These are phyloP conservation scores for Cyclotella atomus DNA, from an alignment of 108 stramenopile genomes.

Conservation along the genomic window DNA sequence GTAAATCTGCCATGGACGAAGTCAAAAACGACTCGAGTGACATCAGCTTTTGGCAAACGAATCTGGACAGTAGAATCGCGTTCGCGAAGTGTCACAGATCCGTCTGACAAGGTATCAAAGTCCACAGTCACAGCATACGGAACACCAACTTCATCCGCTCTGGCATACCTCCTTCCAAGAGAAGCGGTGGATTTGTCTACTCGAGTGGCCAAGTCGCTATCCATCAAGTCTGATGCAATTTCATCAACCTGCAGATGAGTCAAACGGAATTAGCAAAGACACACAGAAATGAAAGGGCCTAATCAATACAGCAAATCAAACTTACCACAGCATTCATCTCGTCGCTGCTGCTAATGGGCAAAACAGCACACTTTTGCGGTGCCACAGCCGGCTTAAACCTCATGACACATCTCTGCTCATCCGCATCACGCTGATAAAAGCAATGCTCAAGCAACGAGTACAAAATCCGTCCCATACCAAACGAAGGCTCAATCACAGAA, in stretches of 20 bases:
- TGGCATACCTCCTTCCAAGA: slow-evolving; percentile 93
- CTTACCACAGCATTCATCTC: slow-evolving; percentile 81
- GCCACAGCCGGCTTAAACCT: slow-evolving; percentile 96
- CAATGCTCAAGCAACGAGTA: slow-evolving; percentile 98
- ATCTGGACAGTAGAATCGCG: slow-evolving; percentile 96
- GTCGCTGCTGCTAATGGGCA: slow-evolving; percentile 86
- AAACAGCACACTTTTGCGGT: slow-evolving; percentile 97
- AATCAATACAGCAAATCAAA: background rate
- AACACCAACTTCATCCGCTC: slow-evolving; percentile 98
- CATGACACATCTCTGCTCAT: slow-evolving; percentile 97
- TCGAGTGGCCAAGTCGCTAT: slow-evolving; percentile 83
- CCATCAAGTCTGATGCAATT: slow-evolving; percentile 83
- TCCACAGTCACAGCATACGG: slow-evolving; percentile 99
- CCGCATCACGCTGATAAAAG: slow-evolving; percentile 93
- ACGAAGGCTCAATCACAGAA: slow-evolving; percentile 99
- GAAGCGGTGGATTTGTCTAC: slow-evolving; percentile 92
- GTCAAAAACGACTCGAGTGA: slow-evolving; percentile 71
- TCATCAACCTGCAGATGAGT: slow-evolving; percentile 61
- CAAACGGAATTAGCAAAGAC: background rate
- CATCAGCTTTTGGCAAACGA: slow-evolving; percentile 81
- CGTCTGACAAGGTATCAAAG: slow-evolving; percentile 90
- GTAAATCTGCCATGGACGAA: slow-evolving; percentile 77
- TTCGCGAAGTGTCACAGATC: slow-evolving; percentile 96
- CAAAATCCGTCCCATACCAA: slow-evolving; percentile 99
- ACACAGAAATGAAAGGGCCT: background rate